Evolutionary conservation across 495 filamentous ascomycete species (phyloP), one percentile per base, ranked within the genome.

Genomic region (Neurospora sp.): DNA sequence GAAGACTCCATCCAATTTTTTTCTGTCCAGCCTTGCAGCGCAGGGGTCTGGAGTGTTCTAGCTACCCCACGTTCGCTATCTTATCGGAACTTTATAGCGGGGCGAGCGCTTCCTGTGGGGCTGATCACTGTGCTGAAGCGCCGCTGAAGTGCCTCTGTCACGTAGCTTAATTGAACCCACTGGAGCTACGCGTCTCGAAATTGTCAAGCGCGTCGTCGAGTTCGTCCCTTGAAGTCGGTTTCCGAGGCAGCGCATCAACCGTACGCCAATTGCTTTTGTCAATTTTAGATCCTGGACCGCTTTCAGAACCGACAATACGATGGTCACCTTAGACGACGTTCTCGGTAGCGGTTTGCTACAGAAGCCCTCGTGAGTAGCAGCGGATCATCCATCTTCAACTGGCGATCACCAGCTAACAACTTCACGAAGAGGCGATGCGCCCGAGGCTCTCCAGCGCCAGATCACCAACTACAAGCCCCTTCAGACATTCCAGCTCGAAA

Each of bases 391-490:
- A 41, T 69, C 69, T 38, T 18, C 12, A 69, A 73, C 40, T 61
- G 42, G 18, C 37, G 11, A 16, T 16, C 37, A 69, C 27, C 16
- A n/a, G 31, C 68, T 77, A 72, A 80, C 73, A 59, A 35, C 18
- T 76, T 70, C n/a, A 71, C 39, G 2, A 74, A 87, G 85, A 68
- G 83, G 79, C 73, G 72, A 83, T 40, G 75, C 78, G 61, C 79
- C 79, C 42, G 74, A 80, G 37, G 73, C 73, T 40, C 77, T 84
- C 0, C 76, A 82, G 48, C 84, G 91, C 53, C 79, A 78, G 53
- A 75, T 82, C 27, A 94, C 93, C 3, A 79, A 83, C 72, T 97
- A 97, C 84, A 91, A 90, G 71, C 90, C 94, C 1, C 84, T 94
- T 31, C 81, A 89, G 69, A 91, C 90, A 0, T 98, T 92, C 79